Conservation (phyloP, 2,329 filamentous ascomycete species). For the Fusarium staphyleae region DNA sequence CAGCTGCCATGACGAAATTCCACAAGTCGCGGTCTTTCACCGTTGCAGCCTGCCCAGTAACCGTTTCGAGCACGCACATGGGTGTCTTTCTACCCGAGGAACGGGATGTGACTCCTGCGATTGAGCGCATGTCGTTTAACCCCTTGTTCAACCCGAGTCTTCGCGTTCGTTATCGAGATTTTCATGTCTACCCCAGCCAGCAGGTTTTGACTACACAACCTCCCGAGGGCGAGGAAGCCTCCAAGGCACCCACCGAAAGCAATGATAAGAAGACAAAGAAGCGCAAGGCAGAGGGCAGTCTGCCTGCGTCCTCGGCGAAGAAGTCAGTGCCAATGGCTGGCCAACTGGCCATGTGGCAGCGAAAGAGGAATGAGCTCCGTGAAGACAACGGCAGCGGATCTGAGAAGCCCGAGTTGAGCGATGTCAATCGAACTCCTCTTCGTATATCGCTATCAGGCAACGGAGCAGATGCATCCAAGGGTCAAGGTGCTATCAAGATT, state of each 20-base stretch:
- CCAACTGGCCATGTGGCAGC: constrained; percentile 55
- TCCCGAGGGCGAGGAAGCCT: constrained; percentile 45
- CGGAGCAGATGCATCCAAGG: constrained; percentile 23
- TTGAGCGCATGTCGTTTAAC: constrained; percentile 71
- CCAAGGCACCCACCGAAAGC: constrained; percentile 37
- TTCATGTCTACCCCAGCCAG: constrained; percentile 74
- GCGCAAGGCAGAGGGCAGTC: constrained; percentile 56
- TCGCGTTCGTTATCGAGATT: constrained; percentile 79
- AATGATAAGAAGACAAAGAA: constrained; percentile 58
- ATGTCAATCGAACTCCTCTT: constrained; percentile 33
- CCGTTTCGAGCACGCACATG: constrained; percentile 79
- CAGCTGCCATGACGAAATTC: constrained; percentile 75
- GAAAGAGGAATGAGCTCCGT: constrained; percentile 52
- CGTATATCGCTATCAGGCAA: constrained; percentile 32
- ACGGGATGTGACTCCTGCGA: constrained; percentile 60
- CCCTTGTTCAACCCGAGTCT: constrained; percentile 72
- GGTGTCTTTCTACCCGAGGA: constrained; percentile 82
- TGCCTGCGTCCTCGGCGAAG: constrained; percentile 44
- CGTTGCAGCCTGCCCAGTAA: constrained; percentile 75
- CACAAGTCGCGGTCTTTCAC: constrained; percentile 77
- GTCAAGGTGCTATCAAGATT: constrained; percentile 43
- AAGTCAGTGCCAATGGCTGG: constrained; percentile 52
- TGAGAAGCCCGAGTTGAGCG: constrained; percentile 13
- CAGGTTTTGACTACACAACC: constrained; percentile 63
- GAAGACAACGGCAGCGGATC: constrained; percentile 24